Conservation (phyloP, 768 basidiomycete species). For the Podaxis carcinomalis region DNA sequence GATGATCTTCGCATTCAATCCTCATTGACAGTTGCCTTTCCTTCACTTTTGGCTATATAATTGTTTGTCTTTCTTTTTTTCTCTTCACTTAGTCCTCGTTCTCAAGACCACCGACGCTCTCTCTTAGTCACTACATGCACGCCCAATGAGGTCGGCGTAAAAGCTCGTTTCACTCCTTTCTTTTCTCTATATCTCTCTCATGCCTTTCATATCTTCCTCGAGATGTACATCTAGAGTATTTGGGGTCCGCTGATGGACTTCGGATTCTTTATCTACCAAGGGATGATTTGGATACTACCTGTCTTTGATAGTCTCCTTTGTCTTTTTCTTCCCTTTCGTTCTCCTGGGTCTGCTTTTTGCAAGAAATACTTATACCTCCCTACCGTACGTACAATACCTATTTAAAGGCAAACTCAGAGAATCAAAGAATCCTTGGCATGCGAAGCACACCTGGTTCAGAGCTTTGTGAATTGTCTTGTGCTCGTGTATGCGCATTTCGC, state of each 20-base stretch:
- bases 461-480: neutral
- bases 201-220: neutral
- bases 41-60: constrained; percentile 4
- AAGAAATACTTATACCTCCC: constrained; percentile 18
- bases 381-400: constrained; percentile 17
- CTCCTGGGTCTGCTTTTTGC: constrained; percentile 7
- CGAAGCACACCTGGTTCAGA: neutral
- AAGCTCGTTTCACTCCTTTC: constrained; percentile 3
- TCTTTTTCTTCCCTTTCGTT: neutral
- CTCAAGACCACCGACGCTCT: constrained; percentile 12
- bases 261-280: neutral
- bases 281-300: constrained; percentile 1
- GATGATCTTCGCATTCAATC: neutral
- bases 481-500: no score
- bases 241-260: neutral
- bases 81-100: constrained; percentile 1
- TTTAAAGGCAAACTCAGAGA: neutral
- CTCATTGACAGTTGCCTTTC: neutral
- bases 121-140: neutral
- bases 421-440: neutral
- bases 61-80: constrained; percentile 6
- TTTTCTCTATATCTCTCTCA: neutral
- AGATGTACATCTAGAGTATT: constrained; percentile 1
- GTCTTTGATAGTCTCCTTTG: neutral
- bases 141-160: neutral